These are phyloP conservation scores for Piper longum DNA, from an alignment of 164 flowering plant species.

Conservation along the genomic window DNA sequence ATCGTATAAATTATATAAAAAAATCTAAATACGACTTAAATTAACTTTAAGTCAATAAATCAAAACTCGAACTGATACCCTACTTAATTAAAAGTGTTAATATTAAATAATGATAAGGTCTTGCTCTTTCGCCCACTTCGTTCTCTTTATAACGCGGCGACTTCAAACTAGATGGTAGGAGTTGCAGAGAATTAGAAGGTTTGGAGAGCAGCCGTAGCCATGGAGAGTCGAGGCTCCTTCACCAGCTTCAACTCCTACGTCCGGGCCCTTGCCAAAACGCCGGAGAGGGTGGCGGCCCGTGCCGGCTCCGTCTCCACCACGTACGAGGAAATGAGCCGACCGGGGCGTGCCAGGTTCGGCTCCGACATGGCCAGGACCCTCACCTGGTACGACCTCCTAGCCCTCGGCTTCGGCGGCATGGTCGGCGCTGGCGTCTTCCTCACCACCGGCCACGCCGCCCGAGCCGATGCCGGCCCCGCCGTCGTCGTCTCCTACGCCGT, in stretches of 20 bases:
- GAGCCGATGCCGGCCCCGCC: constrained; percentile 54
- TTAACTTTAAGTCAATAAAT: no score
- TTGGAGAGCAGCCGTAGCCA: neutral
- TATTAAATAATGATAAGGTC: no score
- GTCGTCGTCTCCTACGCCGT: constrained; percentile 43
- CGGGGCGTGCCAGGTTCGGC: constrained; percentile 45
- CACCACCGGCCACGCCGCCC: constrained; percentile 52
- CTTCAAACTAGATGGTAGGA: no score
- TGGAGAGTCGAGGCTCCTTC: constrained; percentile 25
- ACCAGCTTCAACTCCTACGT: constrained; percentile 35
- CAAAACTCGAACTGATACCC: no score
- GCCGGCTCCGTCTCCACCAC: constrained; percentile 55
- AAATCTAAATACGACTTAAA: no score
- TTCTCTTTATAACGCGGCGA: no score
- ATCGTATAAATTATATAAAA: no score
- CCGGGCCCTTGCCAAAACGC: constrained; percentile 38
- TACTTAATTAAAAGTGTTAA: no score
- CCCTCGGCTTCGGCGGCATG: constrained; percentile 51
- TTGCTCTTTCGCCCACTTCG: no score
- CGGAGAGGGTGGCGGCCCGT: constrained; percentile 33
- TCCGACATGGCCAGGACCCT: constrained; percentile 39
- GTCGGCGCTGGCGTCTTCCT: constrained; percentile 26
- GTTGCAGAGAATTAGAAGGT: no score
- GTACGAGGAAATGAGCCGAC: constrained; percentile 46
- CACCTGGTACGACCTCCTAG: constrained; percentile 68